Conservation (phyloP, 2,329 filamentous ascomycete genomes). For the Huntiella abstrusa region DNA sequence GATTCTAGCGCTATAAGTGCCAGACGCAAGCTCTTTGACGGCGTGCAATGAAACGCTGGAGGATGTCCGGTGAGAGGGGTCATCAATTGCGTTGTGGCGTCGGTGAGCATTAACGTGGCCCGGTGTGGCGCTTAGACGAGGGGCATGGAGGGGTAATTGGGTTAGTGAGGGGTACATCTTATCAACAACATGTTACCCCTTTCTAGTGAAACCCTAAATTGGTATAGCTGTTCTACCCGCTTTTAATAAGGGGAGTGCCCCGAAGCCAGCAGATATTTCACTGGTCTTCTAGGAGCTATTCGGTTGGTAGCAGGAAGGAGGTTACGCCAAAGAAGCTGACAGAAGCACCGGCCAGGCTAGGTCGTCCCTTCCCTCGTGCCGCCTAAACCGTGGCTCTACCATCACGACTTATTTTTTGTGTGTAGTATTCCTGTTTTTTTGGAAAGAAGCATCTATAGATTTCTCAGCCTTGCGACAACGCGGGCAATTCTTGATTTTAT, state of each 20-base stretch:
- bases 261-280: background rate
- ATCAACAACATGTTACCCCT: too few species aligned
- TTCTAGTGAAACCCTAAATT: too few species aligned
- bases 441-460: background rate
- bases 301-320: slow-evolving; percentile 1
- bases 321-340: slow-evolving; percentile 11
- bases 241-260: slow-evolving; percentile 1
- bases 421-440: background rate
- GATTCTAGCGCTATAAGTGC: background rate
- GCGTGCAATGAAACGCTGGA: background rate
- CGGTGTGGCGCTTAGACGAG: slow-evolving; percentile 2
- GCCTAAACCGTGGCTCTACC: slow-evolving; percentile 3
- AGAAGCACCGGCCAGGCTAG: slow-evolving; percentile 8
- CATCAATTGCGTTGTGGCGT: too few species aligned
- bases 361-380: slow-evolving; percentile 3
- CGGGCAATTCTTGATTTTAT: too few species aligned
- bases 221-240: background rate
- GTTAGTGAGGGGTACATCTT: background rate
- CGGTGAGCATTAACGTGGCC: background rate
- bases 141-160: slow-evolving; percentile 5
- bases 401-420: slow-evolving; percentile 6
- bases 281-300: background rate
- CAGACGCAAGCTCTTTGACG: background rate
- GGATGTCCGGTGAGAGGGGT: background rate
- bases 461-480: background rate